phyloP scores from a whole-genome alignment of 306 rosid genomes.

The Trichosanthes cucumerina region DNA sequence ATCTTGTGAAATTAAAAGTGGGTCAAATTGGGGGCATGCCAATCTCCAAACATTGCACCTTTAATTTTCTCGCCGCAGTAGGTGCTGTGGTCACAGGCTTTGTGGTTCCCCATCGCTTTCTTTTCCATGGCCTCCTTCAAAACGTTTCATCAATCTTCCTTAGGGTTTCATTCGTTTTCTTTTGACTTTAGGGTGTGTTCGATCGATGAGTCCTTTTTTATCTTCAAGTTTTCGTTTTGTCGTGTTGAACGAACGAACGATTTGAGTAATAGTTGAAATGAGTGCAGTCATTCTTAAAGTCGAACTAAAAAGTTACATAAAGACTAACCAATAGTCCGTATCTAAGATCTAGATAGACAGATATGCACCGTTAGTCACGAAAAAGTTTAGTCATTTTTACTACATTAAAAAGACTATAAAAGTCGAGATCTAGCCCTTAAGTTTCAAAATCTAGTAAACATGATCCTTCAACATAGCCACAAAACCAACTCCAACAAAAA shows the following conservation, averaged over 20 bases:
- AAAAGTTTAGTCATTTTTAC: neutral
- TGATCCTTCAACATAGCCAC: neutral
- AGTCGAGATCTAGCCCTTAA: neutral
- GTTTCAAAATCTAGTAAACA: neutral
- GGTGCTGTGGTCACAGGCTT: neutral
- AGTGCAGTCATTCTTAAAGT: too few relatives aligned
- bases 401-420: neutral
- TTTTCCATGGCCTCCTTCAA: too few relatives aligned
- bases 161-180: too few relatives aligned
- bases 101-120: too few relatives aligned
- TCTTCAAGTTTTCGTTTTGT: neutral
- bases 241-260: neutral
- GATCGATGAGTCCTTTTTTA: neutral
- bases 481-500: too few relatives aligned
- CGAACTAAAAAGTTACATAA: neutral
- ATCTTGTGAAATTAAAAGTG: constrained; percentile 2
- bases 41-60: constrained; percentile 2
- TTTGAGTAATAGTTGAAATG: neutral
- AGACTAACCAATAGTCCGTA: neutral
- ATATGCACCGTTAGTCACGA: neutral
- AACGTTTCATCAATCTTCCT: too few relatives aligned
- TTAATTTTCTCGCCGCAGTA: neutral
- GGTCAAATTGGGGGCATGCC: neutral
- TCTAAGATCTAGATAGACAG: too few relatives aligned
- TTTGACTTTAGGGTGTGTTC: too few relatives aligned